Percentiles rank a stretch among this genome's conserved stretches.
Evolutionary conservation across 2,329 filamentous ascomycete genomes (phyloP).

Genomic region (Fusarium tjaetaba): DNA sequence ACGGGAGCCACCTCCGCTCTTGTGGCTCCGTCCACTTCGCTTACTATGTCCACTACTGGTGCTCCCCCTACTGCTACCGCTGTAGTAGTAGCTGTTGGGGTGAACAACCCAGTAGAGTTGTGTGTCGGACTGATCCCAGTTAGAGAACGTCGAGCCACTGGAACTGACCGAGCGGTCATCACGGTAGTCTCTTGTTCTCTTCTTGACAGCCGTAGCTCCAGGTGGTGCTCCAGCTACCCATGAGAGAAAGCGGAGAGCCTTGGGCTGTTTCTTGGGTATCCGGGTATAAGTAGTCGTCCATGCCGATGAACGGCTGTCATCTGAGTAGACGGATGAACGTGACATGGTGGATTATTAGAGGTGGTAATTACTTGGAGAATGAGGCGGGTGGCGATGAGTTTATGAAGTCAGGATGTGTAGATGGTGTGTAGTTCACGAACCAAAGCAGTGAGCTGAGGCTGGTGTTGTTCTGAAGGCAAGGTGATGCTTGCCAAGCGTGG

Average conservation of each 20-base stretch:
- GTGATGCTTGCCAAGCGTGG: constrained; percentile 16
- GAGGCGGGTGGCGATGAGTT: constrained; percentile 26
- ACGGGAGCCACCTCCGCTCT: constrained; percentile 24
- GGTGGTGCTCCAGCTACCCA: constrained; percentile 44
- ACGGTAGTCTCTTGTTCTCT: constrained; percentile 40
- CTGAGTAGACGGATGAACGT: constrained; percentile 36
- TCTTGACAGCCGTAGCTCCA: constrained; percentile 40
- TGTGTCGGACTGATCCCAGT: constrained; percentile 35
- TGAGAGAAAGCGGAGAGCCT: constrained; percentile 40
- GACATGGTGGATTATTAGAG: constrained; percentile 11
- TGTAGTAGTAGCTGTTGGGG: constrained; percentile 28
- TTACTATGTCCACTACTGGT: constrained; percentile 30
- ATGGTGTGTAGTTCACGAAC: constrained; percentile 27
- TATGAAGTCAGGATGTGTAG: not conserved
- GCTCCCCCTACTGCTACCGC: constrained; percentile 27
- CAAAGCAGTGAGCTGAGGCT: constrained; percentile 9
- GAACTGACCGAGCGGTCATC: constrained; percentile 41
- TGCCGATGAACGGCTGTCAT: constrained; percentile 38
- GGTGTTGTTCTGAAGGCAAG: constrained; percentile 14
- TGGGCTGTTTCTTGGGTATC: constrained; percentile 40
- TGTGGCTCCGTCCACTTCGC: constrained; percentile 34
- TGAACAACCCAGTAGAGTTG: constrained; percentile 41
- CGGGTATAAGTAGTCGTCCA: constrained; percentile 41
- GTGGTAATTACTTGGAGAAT: not conserved
- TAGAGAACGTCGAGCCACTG: constrained; percentile 33